phyloP scores from a whole-genome alignment of 2,329 filamentous ascomycete genomes.

The Fusarium sp. region DNA sequence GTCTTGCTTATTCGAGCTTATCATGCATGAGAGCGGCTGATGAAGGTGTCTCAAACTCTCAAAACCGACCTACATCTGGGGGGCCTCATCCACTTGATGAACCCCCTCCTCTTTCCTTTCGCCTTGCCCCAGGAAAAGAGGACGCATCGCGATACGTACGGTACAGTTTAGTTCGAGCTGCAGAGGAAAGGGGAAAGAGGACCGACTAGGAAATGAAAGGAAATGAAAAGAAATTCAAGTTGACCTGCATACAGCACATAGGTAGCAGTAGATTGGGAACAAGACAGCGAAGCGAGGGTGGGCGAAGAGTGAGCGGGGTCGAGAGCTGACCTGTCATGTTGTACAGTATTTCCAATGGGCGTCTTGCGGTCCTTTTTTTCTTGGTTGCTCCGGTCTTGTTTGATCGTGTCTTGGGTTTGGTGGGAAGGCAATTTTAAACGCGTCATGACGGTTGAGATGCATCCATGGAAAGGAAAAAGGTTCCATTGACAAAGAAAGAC shows the following conservation, averaged over 20 bases:
- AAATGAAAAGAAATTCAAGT: constrained; percentile 16
- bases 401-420: constrained; percentile 10
- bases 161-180: not conserved
- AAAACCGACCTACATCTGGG: not conserved
- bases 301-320: constrained; percentile 32
- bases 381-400: constrained; percentile 8
- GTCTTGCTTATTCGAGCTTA: constrained; percentile 26
- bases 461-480: not conserved
- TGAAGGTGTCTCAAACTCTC: constrained; percentile 6
- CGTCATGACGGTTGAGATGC: constrained; percentile 28
- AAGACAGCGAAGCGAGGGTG: constrained; percentile 23
- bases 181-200: constrained; percentile 15
- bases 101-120: not conserved
- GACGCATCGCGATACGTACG: not conserved
- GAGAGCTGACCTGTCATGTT: constrained; percentile 37
- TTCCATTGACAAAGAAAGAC: constrained; percentile 4
- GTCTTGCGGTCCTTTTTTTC: constrained; percentile 13
- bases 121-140: not conserved
- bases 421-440: constrained; percentile 13
- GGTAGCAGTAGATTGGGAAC: constrained; percentile 6
- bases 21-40: constrained; percentile 31
- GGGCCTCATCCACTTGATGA: not conserved
- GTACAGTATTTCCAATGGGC: constrained; percentile 29
- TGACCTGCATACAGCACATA: constrained; percentile 33
- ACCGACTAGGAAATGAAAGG: constrained; percentile 12